Percentiles rank a stretch among this genome's conserved stretches.
Evolutionary conservation across 1,139 yeast species (phyloP).

Genomic region (Zygosaccharomyces sapae): DNA sequence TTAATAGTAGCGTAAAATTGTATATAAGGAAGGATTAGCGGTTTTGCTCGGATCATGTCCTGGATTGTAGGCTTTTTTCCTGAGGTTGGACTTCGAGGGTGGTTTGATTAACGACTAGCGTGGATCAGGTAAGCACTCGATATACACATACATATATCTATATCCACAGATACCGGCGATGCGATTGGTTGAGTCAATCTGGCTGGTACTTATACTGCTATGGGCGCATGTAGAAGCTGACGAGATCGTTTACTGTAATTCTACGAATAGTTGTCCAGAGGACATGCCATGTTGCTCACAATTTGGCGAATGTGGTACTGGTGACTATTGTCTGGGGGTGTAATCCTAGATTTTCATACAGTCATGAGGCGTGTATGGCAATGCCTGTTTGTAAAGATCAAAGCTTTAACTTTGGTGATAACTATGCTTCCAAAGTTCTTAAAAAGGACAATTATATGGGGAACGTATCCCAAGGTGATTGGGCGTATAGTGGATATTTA

Average conservation of each 20-base stretch:
- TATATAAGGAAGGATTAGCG: background rate
- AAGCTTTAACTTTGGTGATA: constrained; percentile 39
- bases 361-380: constrained; percentile 56
- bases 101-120: background rate
- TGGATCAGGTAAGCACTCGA: background rate
- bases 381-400: constrained; percentile 47
- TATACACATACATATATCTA: background rate
- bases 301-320: constrained; percentile 77
- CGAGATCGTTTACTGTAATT: constrained; percentile 28
- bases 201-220: background rate
- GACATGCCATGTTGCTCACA: constrained; percentile 74
- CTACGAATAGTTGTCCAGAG: constrained; percentile 55
- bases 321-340: constrained; percentile 75
- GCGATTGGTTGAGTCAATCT: background rate
- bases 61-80: background rate
- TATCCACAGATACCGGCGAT: background rate
- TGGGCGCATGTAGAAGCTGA: constrained; percentile 6
- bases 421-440: constrained; percentile 35
- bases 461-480: constrained; percentile 60
- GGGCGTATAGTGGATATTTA: constrained; percentile 72
- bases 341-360: constrained; percentile 50
- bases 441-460: constrained; percentile 53
- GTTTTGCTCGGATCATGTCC: background rate
- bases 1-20: background rate
- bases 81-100: background rate